Evolutionary conservation across 2,329 filamentous ascomycete species (phyloP).

Genomic region (Fusarium sp.): DNA sequence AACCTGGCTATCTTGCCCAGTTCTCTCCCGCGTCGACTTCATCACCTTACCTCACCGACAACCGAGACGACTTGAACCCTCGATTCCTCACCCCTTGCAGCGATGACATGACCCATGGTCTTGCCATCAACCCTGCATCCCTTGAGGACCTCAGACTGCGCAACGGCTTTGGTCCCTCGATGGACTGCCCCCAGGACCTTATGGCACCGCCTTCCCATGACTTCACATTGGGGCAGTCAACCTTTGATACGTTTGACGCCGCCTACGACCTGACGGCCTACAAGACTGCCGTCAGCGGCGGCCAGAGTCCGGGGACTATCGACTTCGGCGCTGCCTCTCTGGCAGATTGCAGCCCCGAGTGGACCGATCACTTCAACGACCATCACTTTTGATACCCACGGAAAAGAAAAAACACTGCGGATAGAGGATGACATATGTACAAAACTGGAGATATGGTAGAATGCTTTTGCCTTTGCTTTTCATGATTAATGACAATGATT

Average conservation of each 20-base stretch:
- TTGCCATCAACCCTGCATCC: constrained; percentile 45
- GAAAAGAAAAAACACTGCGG: constrained; percentile 22
- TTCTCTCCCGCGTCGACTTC: constrained; percentile 54
- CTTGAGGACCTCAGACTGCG: constrained; percentile 45
- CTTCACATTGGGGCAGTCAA: constrained; percentile 48
- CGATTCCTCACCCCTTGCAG: constrained; percentile 67
- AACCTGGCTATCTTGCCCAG: constrained; percentile 47
- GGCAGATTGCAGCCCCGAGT: constrained; percentile 45
- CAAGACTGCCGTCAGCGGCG: constrained; percentile 43
- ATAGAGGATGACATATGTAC: constrained; percentile 43
- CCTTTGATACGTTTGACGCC: constrained; percentile 56
- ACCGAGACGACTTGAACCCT: constrained; percentile 51
- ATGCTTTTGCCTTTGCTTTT: constrained; percentile 35
- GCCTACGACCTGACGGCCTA: constrained; percentile 56
- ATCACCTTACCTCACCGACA: constrained; percentile 52
- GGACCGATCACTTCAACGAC: constrained; percentile 49
- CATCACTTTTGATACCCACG: constrained; percentile 49
- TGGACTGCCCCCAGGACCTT: constrained; percentile 44
- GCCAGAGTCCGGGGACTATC: constrained; percentile 43
- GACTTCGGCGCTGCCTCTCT: constrained; percentile 44
- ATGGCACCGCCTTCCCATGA: constrained; percentile 45
- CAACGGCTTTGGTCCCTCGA: constrained; percentile 45
- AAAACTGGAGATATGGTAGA: constrained; percentile 43
- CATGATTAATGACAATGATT: constrained; percentile 48
- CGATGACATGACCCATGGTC: constrained; percentile 57